Evolutionary conservation across 768 basidiomycete genomes (phyloP).

Genomic region (Lentinula sp.): DNA sequence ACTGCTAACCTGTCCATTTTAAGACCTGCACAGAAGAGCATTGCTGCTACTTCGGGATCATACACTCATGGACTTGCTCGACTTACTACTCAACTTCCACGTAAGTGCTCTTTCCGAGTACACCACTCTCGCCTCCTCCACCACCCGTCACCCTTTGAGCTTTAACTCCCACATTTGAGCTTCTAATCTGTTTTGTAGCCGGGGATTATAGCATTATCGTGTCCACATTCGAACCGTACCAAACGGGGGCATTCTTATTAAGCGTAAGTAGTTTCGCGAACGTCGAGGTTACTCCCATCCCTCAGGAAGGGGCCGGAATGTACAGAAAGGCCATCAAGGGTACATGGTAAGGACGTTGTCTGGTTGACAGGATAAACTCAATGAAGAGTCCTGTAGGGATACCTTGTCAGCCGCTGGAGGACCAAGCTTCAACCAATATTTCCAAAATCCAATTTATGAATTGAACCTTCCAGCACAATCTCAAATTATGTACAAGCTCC

Average conservation of each 20-base stretch:
- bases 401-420: slow-evolving; percentile 56
- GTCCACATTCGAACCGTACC: slow-evolving; percentile 76
- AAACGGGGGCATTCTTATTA: slow-evolving; percentile 61
- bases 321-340: slow-evolving; percentile 65
- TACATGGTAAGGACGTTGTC: slow-evolving; percentile 49
- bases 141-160: no score
- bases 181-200: slow-evolving; percentile 28
- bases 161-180: neutral
- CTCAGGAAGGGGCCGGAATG: slow-evolving; percentile 91
- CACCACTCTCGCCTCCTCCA: no score
- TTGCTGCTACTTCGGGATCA: slow-evolving; percentile 69
- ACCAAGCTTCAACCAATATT: slow-evolving; percentile 61
- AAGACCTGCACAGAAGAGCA: slow-evolving; percentile 59
- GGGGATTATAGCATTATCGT: slow-evolving; percentile 82
- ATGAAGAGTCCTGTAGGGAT: slow-evolving; percentile 35
- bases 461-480: slow-evolving; percentile 45
- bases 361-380: neutral
- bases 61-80: slow-evolving; percentile 77
- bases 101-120: slow-evolving; percentile 29
- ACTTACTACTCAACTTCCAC: slow-evolving; percentile 39
- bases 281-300: slow-evolving; percentile 60
- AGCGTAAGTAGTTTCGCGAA: slow-evolving; percentile 55
- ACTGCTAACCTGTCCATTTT: neutral
- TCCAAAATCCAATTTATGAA: slow-evolving; percentile 63
- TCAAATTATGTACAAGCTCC: slow-evolving; percentile 47